Conservation (phyloP, 106 monocot genomes). For the Vanilla planifolia region DNA sequence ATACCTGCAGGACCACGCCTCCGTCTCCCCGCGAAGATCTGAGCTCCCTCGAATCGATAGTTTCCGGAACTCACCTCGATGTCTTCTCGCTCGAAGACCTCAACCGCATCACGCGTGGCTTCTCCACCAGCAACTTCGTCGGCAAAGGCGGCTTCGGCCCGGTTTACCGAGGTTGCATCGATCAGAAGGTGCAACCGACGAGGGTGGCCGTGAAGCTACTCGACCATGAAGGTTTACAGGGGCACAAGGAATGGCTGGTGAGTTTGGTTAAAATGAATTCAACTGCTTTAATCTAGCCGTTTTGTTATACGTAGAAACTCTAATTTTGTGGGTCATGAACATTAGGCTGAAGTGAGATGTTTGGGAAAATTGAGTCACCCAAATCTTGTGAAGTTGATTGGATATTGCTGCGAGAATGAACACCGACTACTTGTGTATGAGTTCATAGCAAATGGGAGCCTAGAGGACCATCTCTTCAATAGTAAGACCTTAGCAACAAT, state of each 20-base stretch:
- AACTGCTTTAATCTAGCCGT: neutral
- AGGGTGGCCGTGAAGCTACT: slow-evolving; percentile 65
- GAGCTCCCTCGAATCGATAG: no score
- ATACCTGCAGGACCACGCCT: no score
- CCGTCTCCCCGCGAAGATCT: no score
- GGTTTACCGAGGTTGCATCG: slow-evolving; percentile 41
- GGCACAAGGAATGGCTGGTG: slow-evolving; percentile 94
- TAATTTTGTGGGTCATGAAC: neutral
- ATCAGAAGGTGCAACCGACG: slow-evolving; percentile 27
- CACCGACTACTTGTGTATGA: slow-evolving; percentile 78
- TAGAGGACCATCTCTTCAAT: slow-evolving; percentile 83
- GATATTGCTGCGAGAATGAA: slow-evolving; percentile 77
- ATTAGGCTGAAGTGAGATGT: slow-evolving; percentile 72
- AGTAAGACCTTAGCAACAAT: slow-evolving; percentile 31
- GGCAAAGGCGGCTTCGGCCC: slow-evolving; percentile 55
- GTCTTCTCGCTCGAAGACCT: slow-evolving; percentile 36
- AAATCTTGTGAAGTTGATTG: slow-evolving; percentile 73
- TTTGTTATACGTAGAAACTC: neutral
- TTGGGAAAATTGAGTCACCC: slow-evolving; percentile 72
- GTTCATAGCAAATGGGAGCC: slow-evolving; percentile 69
- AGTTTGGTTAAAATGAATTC: neutral
- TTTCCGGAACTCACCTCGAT: slow-evolving; percentile 32
- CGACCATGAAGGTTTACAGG: slow-evolving; percentile 71
- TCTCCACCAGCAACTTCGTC: slow-evolving; percentile 36
- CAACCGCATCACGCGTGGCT: slow-evolving; percentile 18